Evolutionary conservation across 1,284 basidiomycete species (phyloP), one percentile per base, ranked within the genome.

Genomic region (Trametes versicolor): DNA sequence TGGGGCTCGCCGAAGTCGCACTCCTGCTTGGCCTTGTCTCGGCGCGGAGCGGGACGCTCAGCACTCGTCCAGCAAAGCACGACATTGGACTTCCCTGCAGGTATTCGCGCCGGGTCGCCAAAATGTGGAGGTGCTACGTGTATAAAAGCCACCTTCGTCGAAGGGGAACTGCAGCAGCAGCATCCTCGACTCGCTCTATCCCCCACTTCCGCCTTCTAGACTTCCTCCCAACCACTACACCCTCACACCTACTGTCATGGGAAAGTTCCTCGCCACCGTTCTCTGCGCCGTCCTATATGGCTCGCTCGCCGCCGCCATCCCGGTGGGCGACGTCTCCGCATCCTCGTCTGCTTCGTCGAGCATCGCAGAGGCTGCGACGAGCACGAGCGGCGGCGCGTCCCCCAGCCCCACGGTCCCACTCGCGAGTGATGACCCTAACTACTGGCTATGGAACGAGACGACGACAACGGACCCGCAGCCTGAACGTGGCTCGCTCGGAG

Each of bases 361-460:
- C 47, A 48, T 5, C 12, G 15, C 23, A 25, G 36, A 19, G 15
- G 36, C 58, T 4, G 56, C 56, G 17, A 63, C 63, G 15, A 54
- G 61, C 7, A 67, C 55, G 51, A 58, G 48, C 51, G 48, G 43
- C 8, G 39, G 29, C 15, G 39, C 56, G 0, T 45, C 47, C 2
- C 65, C 68, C 23, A 67, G 65, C 39, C 68, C 68, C 19, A 68
- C 69, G 15, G 69, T 70, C n/a, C 77, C 81, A n/a, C 78, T 76
- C 50, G 83, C 84, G 51, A 80, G 76, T 62, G 77, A 83, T 55
- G 77, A 85, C 65, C 84, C 86, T 25, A 88, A 88, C 73, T 72
- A 70, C 84, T 81, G 78, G 74, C 75, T 27, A 71, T 75, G 60
- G 76, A 67, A 64, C 53, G 65, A 64, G 48, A 69, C 72, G 49